phyloP scores from a whole-genome alignment of 2,329 filamentous ascomycete species.

The Aspergillus novoparasiticus region DNA sequence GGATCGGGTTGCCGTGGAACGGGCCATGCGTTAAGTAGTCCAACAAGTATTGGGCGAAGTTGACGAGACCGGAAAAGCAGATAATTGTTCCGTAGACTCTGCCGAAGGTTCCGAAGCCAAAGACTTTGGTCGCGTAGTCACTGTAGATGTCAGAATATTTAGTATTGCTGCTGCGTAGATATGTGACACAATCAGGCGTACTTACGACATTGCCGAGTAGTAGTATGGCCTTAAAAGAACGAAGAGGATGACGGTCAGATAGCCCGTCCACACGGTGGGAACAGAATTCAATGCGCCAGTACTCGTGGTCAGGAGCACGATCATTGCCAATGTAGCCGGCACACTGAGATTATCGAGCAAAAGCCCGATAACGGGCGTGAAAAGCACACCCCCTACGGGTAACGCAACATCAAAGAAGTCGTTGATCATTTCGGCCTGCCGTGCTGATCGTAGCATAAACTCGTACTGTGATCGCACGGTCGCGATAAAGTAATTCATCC shows the following conservation, averaged over 20 bases:
- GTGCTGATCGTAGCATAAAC: slow-evolving; percentile 67
- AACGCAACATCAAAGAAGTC: slow-evolving; percentile 82
- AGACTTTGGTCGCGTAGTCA: slow-evolving; percentile 88
- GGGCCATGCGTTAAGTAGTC: slow-evolving; percentile 75
- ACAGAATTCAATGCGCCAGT: slow-evolving; percentile 79
- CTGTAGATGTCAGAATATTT: slow-evolving; percentile 31
- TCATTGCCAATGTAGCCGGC: slow-evolving; percentile 65
- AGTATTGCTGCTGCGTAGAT: background rate
- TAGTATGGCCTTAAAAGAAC: slow-evolving; percentile 86
- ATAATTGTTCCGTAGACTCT: slow-evolving; percentile 91
- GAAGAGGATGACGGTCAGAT: slow-evolving; percentile 79
- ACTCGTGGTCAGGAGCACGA: slow-evolving; percentile 71
- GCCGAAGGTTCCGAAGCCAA: slow-evolving; percentile 88
- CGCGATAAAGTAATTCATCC: slow-evolving; percentile 87
- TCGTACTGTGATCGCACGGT: slow-evolving; percentile 83
- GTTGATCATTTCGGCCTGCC: slow-evolving; percentile 70
- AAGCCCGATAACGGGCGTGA: slow-evolving; percentile 81
- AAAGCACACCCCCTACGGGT: slow-evolving; percentile 76
- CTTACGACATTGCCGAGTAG: slow-evolving; percentile 79
- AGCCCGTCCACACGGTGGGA: slow-evolving; percentile 64
- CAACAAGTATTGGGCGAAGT: slow-evolving; percentile 78
- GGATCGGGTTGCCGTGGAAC: slow-evolving; percentile 73
- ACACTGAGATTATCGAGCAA: slow-evolving; percentile 79
- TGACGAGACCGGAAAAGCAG: slow-evolving; percentile 78
- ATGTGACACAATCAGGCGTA: background rate